Evolutionary conservation across 345 rosid genomes (phyloP).

Genomic region (Euphorbia lathyris): DNA sequence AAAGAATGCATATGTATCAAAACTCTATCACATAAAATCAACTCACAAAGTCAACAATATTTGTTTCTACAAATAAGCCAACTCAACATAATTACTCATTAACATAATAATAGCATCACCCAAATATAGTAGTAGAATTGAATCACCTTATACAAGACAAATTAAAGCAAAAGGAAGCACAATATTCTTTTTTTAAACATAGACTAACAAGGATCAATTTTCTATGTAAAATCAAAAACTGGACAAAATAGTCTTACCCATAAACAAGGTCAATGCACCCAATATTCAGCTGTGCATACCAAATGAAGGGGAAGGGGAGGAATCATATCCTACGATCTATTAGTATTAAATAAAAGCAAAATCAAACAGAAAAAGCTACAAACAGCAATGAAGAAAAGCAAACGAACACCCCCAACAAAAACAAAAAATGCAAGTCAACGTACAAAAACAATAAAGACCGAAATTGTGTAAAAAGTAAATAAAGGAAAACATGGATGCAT

Average conservation of each 20-base stretch:
- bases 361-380: not conserved
- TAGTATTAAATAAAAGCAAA: not conserved
- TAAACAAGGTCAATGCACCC: constrained; percentile 11
- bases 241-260: too few relatives aligned
- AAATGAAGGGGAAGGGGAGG: too few relatives aligned
- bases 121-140: not conserved
- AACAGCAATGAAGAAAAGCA: not conserved
- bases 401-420: too few relatives aligned
- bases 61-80: not conserved
- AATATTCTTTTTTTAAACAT: not conserved
- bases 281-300: not conserved
- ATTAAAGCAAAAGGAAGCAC: not conserved
- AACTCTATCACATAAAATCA: not conserved
- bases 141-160: too few relatives aligned
- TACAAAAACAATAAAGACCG: not conserved
- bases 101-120: not conserved
- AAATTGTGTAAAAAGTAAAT: not conserved
- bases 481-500: not conserved
- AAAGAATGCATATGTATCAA: not conserved
- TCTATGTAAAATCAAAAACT: too few relatives aligned
- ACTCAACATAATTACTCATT: too few relatives aligned
- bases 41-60: not conserved
- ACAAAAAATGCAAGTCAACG: not conserved
- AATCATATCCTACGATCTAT: not conserved
- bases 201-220: too few relatives aligned